Percentiles rank a stretch among this genome's conserved stretches.
Conservation (phyloP, 2,329 filamentous ascomycete genomes). For the Trichoderma semiorbis region DNA sequence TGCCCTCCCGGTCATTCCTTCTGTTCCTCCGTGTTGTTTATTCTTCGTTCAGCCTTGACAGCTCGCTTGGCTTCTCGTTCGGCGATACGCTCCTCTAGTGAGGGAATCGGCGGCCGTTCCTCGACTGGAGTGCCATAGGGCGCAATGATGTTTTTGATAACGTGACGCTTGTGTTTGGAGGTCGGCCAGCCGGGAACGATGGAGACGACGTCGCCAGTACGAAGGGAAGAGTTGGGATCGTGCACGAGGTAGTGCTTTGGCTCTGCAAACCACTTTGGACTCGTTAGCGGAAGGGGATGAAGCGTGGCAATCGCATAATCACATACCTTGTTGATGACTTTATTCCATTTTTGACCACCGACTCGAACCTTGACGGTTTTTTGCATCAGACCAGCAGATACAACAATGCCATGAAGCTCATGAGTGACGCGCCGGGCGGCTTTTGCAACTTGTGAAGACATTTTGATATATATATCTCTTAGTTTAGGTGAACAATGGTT, state of each 20-base stretch:
- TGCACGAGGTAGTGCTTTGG: constrained; percentile 68
- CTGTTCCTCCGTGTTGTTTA: constrained; percentile 19
- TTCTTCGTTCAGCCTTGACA: constrained; percentile 54
- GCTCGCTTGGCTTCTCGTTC: constrained; percentile 52
- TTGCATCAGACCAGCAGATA: constrained; percentile 73
- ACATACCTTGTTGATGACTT: constrained; percentile 65
- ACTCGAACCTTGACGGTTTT: constrained; percentile 77
- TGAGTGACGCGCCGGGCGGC: constrained; percentile 45
- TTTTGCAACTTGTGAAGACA: constrained; percentile 42
- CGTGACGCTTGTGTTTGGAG: constrained; percentile 65
- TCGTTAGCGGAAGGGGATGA: background rate
- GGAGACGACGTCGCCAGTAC: constrained; percentile 70
- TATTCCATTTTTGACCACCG: constrained; percentile 69
- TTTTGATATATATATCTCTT: constrained; percentile 21
- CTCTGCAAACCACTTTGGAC: constrained; percentile 54
- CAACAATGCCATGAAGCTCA: constrained; percentile 65
- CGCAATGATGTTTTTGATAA: constrained; percentile 71
- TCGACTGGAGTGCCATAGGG: constrained; percentile 62
- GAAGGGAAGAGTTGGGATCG: constrained; percentile 71
- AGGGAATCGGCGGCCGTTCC: constrained; percentile 63
- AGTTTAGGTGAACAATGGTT: background rate
- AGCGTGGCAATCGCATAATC: background rate
- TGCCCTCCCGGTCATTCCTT: constrained; percentile 19
- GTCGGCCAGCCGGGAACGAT: constrained; percentile 65
- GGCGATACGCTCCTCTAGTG: constrained; percentile 57